These are phyloP conservation scores for Lasiodiplodia sp. DNA, from an alignment of 2,329 filamentous ascomycete species.

Conservation along the genomic window DNA sequence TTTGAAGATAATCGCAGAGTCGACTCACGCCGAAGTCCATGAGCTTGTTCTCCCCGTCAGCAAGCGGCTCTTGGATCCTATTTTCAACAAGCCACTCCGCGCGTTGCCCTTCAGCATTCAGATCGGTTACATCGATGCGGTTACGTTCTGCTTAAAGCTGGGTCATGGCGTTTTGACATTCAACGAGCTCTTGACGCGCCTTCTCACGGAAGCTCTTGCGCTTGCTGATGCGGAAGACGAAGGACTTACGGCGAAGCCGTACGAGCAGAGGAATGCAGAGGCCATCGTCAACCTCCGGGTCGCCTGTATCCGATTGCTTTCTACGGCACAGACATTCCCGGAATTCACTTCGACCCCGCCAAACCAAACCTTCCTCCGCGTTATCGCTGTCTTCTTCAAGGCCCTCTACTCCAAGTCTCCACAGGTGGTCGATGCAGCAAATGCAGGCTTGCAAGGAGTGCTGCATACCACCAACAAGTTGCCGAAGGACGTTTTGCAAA, in stretches of 20 bases:
- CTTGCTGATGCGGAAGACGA: slow-evolving; percentile 95
- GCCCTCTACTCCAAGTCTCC: slow-evolving; percentile 92
- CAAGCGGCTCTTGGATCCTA: slow-evolving; percentile 85
- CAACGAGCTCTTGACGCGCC: slow-evolving; percentile 86
- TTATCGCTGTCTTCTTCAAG: slow-evolving; percentile 97
- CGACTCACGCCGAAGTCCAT: slow-evolving; percentile 79
- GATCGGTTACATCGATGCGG: slow-evolving; percentile 97
- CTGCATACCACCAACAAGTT: slow-evolving; percentile 88
- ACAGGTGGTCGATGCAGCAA: slow-evolving; percentile 92
- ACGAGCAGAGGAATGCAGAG: slow-evolving; percentile 94
- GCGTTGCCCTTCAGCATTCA: slow-evolving; percentile 93
- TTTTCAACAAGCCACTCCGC: slow-evolving; percentile 92
- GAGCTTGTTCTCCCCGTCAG: slow-evolving; percentile 90
- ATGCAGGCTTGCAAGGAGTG: slow-evolving; percentile 86
- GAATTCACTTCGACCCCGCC: slow-evolving; percentile 83
- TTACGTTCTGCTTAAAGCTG: slow-evolving; percentile 91
- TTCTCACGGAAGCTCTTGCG: slow-evolving; percentile 92
- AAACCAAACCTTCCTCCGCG: slow-evolving; percentile 67
- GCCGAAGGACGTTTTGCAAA: slow-evolving; percentile 93
- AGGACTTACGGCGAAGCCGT: slow-evolving; percentile 83
- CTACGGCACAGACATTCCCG: slow-evolving; percentile 90
- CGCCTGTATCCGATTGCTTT: slow-evolving; percentile 90
- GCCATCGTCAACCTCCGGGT: slow-evolving; percentile 91
- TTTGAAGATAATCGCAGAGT: slow-evolving; percentile 80
- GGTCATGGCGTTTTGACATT: slow-evolving; percentile 90